phyloP scores from a whole-genome alignment of 2,329 filamentous ascomycete species.

The Trichoderma guizhouense region DNA sequence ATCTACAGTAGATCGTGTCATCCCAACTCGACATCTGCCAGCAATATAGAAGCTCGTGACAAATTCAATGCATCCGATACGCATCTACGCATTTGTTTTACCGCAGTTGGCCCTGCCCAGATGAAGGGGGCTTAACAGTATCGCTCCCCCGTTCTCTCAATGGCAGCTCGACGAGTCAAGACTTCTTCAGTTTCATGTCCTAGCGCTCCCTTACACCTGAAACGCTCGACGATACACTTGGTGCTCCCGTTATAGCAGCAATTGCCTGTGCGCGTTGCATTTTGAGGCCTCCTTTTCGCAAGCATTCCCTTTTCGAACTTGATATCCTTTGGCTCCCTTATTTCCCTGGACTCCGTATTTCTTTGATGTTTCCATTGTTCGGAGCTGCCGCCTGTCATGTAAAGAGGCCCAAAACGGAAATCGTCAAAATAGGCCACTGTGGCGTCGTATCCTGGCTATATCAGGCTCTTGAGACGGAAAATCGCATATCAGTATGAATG shows the following conservation, averaged over 20 bases:
- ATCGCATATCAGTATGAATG: not conserved
- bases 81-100: not conserved
- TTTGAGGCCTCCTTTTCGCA: slow-evolving; percentile 12
- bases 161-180: not conserved
- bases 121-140: not conserved
- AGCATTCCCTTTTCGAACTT: not conserved
- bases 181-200: slow-evolving; percentile 1
- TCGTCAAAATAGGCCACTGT: not conserved
- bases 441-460: not conserved
- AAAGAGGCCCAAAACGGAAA: not conserved
- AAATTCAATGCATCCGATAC: not conserved
- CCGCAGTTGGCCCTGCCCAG: not conserved
- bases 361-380: not conserved
- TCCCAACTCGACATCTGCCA: not conserved
- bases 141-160: not conserved
- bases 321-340: not conserved
- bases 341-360: not conserved
- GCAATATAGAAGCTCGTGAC: too few relatives aligned
- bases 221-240: slow-evolving; percentile 12
- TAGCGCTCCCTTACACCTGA: slow-evolving; percentile 4
- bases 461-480: not conserved
- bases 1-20: not conserved
- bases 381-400: not conserved
- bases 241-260: not conserved
- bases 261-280: not conserved